Evolutionary conservation across 2,329 filamentous ascomycete genomes (phyloP).

Genomic region (Calonectria honghensis): DNA sequence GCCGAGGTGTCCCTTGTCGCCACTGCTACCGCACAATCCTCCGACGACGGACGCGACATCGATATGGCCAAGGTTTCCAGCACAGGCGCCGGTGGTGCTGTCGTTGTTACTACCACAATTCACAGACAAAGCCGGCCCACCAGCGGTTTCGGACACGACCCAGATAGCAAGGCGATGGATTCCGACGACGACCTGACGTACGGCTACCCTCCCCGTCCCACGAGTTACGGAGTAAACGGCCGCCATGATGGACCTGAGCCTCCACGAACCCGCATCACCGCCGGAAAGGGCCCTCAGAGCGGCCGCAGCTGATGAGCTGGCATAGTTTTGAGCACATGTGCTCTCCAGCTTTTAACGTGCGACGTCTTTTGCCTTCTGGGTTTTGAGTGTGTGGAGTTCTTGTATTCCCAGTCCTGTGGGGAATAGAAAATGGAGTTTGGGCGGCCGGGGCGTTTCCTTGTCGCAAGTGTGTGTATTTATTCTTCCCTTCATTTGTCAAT

Average conservation of each 20-base stretch:
- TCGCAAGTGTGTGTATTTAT: constrained; percentile 6
- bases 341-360: neutral
- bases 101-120: constrained; percentile 63
- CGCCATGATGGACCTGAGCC: constrained; percentile 45
- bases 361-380: constrained; percentile 17
- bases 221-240: constrained; percentile 37
- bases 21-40: constrained; percentile 45
- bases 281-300: constrained; percentile 38
- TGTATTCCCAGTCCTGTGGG: constrained; percentile 14
- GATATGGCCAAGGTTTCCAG: constrained; percentile 48
- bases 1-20: constrained; percentile 55
- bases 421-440: constrained; percentile 31
- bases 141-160: constrained; percentile 40
- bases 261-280: constrained; percentile 53
- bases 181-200: constrained; percentile 43
- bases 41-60: constrained; percentile 40
- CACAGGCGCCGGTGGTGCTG: constrained; percentile 49
- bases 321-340: too few relatives aligned
- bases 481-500: constrained; percentile 15
- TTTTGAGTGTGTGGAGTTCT: constrained; percentile 1
- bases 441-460: constrained; percentile 19
- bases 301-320: neutral
- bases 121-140: constrained; percentile 58
- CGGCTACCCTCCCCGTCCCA: constrained; percentile 42
- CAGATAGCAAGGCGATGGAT: constrained; percentile 11